These are phyloP conservation scores for Exobasidium rhododendri DNA, from an alignment of 1,284 basidiomycete genomes.

Conservation along the genomic window DNA sequence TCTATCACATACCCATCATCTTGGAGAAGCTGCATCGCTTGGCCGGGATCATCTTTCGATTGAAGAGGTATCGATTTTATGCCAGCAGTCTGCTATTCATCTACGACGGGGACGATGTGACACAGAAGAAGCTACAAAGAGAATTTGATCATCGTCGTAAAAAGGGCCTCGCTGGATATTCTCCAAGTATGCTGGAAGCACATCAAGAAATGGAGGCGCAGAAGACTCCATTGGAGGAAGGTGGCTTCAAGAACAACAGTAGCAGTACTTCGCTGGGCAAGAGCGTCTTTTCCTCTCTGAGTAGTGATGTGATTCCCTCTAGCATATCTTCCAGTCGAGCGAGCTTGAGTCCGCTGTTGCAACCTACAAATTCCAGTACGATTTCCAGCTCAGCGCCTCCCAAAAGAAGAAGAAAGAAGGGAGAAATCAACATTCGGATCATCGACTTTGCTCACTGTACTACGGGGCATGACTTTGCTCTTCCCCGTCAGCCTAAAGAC, in stretches of 20 bases:
- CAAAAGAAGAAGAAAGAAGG: conserved; percentile 59
- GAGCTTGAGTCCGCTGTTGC: conserved; percentile 8
- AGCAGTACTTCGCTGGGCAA: neutral
- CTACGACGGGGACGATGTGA: conserved; percentile 89
- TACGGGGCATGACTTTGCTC: conserved; percentile 84
- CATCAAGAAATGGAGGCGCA: neutral
- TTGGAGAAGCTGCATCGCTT: conserved; percentile 90
- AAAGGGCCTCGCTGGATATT: conserved; percentile 21
- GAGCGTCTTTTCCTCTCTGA: too few relatives aligned
- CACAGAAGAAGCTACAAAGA: conserved; percentile 64
- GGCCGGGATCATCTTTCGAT: conserved; percentile 78
- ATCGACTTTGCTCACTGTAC: conserved; percentile 99
- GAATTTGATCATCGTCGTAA: conserved; percentile 31
- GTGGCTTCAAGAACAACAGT: neutral
- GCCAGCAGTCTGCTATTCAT: conserved; percentile 94
- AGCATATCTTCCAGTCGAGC: conserved; percentile 6
- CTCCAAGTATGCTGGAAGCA: conserved; percentile 7
- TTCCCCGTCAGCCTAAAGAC: conserved; percentile 56
- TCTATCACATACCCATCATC: conserved; percentile 86
- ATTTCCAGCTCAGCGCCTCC: conserved; percentile 15
- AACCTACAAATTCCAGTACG: conserved; percentile 1
- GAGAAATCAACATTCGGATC: conserved; percentile 89
- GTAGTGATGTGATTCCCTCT: conserved; percentile 7
- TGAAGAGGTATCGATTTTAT: conserved; percentile 94
- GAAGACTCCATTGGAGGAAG: neutral